Percentiles rank a stretch among this genome's conserved stretches.
phyloP scores from a whole-genome alignment of 371 early-diverging fungal species.

The Phascolomyces articulosus region DNA sequence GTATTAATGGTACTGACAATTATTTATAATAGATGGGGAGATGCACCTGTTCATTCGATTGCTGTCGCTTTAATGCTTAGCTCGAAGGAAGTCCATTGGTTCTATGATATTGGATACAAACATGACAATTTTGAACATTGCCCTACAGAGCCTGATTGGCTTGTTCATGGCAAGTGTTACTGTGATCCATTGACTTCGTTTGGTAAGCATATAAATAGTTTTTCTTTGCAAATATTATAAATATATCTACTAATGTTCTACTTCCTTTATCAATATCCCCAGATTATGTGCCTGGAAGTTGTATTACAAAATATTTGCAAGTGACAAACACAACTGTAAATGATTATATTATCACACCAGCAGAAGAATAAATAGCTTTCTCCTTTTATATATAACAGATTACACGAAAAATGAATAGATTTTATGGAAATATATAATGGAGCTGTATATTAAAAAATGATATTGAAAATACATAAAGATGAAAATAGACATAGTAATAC shows the following conservation, averaged over 20 bases:
- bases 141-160: conserved; percentile 58
- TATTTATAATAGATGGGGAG: conserved; percentile 77
- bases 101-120: conserved; percentile 89
- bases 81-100: conserved; percentile 86
- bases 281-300: conserved; percentile 24
- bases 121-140: conserved; percentile 78
- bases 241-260: neutral
- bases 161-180: conserved; percentile 56
- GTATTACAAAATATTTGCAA: conserved; percentile 26
- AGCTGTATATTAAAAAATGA: too few species aligned
- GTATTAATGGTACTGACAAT: too few species aligned
- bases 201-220: conserved; percentile 35
- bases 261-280: neutral
- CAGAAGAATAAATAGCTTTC: neutral
- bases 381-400: neutral
- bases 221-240: neutral
- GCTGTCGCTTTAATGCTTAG: conserved; percentile 85
- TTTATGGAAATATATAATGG: too few species aligned
- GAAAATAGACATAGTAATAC: too few species aligned
- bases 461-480: too few species aligned
- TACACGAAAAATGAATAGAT: too few species aligned
- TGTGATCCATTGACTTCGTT: conserved; percentile 59
- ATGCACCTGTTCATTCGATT: conserved; percentile 96
- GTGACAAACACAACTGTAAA: conserved; percentile 30
- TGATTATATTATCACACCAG: conserved; percentile 28